phyloP scores from a whole-genome alignment of 371 early-diverging fungal genomes.

The Mucor piriformis region DNA sequence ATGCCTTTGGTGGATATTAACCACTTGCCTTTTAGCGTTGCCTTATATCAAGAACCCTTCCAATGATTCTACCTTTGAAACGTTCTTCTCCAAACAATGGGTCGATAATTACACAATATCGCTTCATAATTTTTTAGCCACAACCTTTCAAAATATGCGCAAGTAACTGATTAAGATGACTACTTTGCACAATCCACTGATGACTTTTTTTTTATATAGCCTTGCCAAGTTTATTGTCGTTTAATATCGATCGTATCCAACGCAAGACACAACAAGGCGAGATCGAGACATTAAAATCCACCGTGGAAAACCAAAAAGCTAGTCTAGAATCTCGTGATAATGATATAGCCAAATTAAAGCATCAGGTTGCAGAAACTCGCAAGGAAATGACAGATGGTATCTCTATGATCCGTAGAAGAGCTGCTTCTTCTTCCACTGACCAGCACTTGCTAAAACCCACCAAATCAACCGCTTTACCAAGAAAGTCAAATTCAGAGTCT shows the following conservation, averaged over 20 bases:
- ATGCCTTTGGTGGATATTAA: background rate
- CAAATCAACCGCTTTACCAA: constrained; percentile 4
- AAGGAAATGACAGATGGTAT: constrained; percentile 56
- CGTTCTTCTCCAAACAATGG: constrained; percentile 70
- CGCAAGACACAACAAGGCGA: constrained; percentile 61
- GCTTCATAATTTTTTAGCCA: constrained; percentile 67
- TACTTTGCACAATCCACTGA: background rate
- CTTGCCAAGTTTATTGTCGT: constrained; percentile 61
- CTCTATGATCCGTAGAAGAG: constrained; percentile 44
- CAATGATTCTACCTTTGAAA: constrained; percentile 64
- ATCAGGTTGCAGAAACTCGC: constrained; percentile 45
- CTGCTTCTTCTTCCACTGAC: constrained; percentile 46
- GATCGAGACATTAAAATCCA: constrained; percentile 56
- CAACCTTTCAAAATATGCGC: constrained; percentile 73
- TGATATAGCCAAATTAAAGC: constrained; percentile 53
- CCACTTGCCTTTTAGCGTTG: constrained; percentile 38
- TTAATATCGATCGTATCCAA: constrained; percentile 62
- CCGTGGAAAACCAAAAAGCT: constrained; percentile 55
- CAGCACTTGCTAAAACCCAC: constrained; percentile 14
- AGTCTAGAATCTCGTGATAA: constrained; percentile 56
- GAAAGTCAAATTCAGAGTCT: constrained; percentile 14
- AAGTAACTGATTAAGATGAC: constrained; percentile 21
- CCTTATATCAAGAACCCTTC: constrained; percentile 68
- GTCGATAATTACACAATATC: constrained; percentile 67
- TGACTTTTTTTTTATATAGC: constrained; percentile 35